Conservation (phyloP, 805 yeast species). For the Wickerhamomyces ciferrii region DNA sequence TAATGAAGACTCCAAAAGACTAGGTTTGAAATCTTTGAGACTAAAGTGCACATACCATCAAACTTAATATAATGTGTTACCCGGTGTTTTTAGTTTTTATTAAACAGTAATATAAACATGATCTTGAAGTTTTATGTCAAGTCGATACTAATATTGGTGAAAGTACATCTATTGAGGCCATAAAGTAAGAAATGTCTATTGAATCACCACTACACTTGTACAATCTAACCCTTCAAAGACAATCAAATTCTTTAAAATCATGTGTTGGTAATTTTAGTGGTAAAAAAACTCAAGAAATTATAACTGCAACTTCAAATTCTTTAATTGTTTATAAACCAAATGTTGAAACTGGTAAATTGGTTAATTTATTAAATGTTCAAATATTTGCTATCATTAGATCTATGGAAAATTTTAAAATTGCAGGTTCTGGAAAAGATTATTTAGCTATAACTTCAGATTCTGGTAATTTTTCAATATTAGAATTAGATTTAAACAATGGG, state of each 20-base stretch:
- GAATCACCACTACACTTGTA: conserved; percentile 42
- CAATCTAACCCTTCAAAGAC: conserved; percentile 63
- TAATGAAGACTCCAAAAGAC: too few species aligned
- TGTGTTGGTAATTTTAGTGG: conserved; percentile 69
- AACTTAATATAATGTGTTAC: too few species aligned
- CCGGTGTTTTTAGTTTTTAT: too few species aligned
- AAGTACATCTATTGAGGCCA: too few species aligned
- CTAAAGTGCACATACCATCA: too few species aligned
- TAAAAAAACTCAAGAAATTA: conserved; percentile 53
- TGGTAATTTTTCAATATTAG: conserved; percentile 59
- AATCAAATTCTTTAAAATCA: conserved; percentile 47
- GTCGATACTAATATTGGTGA: too few species aligned
- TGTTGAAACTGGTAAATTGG: conserved; percentile 50
- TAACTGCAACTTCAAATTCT: conserved; percentile 49
- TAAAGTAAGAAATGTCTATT: neutral
- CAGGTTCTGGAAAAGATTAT: conserved; percentile 50
- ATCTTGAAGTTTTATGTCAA: too few species aligned
- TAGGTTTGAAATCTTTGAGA: too few species aligned
- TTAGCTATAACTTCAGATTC: conserved; percentile 75
- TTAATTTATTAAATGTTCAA: conserved; percentile 35
- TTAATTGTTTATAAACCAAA: conserved; percentile 52
- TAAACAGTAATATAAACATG: too few species aligned
- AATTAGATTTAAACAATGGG: conserved; percentile 35
- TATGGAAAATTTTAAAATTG: conserved; percentile 43
- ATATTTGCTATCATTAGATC: conserved; percentile 55